phyloP scores from a whole-genome alignment of 345 rosid genomes.

The Eucalyptus victrix region DNA sequence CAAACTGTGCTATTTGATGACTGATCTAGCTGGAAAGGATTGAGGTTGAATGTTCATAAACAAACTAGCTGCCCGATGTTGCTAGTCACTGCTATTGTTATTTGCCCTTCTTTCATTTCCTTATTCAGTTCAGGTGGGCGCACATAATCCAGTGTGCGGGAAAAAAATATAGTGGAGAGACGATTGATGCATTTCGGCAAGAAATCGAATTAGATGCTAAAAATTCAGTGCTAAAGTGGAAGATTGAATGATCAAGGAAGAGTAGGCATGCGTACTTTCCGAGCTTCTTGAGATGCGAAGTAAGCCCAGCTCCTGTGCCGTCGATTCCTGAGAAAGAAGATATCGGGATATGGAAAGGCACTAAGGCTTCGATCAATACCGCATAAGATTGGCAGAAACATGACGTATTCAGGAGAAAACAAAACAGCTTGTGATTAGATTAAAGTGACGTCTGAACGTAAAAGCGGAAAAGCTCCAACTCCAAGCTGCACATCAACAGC shows the following conservation, averaged over 20 bases:
- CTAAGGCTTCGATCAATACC: neutral
- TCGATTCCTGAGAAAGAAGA: slow-evolving; percentile 31
- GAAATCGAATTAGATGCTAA: neutral
- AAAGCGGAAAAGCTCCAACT: neutral
- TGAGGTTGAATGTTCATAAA: neutral
- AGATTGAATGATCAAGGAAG: neutral
- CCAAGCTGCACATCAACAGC: neutral
- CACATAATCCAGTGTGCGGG: neutral
- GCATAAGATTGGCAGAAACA: neutral
- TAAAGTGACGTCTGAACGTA: neutral
- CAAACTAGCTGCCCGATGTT: neutral
- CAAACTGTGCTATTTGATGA: neutral
- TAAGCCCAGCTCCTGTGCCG: slow-evolving; percentile 58
- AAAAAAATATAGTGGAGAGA: neutral
- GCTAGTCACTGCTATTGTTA: neutral
- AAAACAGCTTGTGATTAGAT: neutral
- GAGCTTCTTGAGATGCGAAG: slow-evolving; percentile 35
- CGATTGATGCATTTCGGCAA: neutral
- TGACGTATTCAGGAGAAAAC: neutral
- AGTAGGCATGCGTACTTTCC: slow-evolving; percentile 31
- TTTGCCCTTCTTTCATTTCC: neutral
- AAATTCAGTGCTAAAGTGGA: neutral
- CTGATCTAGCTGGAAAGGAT: neutral
- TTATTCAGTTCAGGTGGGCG: neutral
- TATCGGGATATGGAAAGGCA: neutral